Evolutionary conservation across 768 basidiomycete species (phyloP), one percentile per base, ranked within the genome.

Genomic region (Kwoniella shandongensis): DNA sequence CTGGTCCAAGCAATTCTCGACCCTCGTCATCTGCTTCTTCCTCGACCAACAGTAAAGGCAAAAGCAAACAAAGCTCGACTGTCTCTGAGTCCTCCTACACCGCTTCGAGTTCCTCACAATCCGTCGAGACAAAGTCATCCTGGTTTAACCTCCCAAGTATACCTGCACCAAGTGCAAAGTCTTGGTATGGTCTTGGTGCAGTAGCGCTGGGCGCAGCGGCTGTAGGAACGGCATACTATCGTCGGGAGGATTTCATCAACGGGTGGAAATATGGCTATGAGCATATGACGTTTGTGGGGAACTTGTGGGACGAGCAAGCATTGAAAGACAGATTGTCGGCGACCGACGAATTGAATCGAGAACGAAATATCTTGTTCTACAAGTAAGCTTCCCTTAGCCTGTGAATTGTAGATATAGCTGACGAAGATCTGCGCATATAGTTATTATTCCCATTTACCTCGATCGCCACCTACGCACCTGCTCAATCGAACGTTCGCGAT

Each of bases 201-300:
- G 89, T 39, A 84, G 88, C 29, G 8, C 49, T 91, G 1, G 90
- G 89, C 0, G 88, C 89, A 8, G 89, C 88, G 4, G 89, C 88
- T 4, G 89, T 86, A 15, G 88, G 89, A 0, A 84, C 88, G 2
- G 89, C 88, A 5, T 93, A 90, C 69, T 87, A 87, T 78, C 84
- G 85, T 57, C 83, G 87, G 49, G 85, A 88, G 12, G 88, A 90
- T 25, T 77, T 96, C 27, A 81, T 82, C 5, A 80, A 80, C 40
- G 84, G 88, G 2, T 87, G 87, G 65, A 78, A 80, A 11, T 91
- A 86, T 85, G 86, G 85, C 2, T 85, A 82, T 27, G 91, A 93
- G 65, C 92, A 97, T 74, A 83, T 96, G 84, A 88, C 86, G 69
- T 97, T 87, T 74, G 86, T 93, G 8, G 84, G 88, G 40, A 88